Evolutionary conservation across 805 yeast genomes (phyloP).

Genomic region (Saccharomycopsis vini): DNA sequence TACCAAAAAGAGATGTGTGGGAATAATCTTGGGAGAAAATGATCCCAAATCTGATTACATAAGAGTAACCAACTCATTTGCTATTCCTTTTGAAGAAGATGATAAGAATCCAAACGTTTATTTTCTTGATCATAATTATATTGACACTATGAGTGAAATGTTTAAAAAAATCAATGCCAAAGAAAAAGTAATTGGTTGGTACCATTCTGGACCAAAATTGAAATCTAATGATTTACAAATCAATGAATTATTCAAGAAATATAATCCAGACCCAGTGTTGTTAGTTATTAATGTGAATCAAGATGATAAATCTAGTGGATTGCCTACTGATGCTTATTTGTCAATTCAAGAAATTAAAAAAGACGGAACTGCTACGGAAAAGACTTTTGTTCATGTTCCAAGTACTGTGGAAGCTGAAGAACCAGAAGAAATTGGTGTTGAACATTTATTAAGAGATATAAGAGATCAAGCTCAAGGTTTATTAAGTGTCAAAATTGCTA

Average conservation of each 20-base stretch:
- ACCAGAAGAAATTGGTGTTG: slow-evolving; percentile 99
- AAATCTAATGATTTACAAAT: slow-evolving; percentile 82
- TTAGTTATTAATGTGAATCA: slow-evolving; percentile 90
- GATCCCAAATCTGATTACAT: slow-evolving; percentile 39
- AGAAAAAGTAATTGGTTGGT: slow-evolving; percentile 97
- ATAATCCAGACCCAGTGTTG: slow-evolving; percentile 71
- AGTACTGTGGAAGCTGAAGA: slow-evolving; percentile 94
- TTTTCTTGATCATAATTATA: slow-evolving; percentile 94
- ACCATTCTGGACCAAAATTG: slow-evolving; percentile 94
- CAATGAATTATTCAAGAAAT: slow-evolving; percentile 80
- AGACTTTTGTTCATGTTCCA: slow-evolving; percentile 89
- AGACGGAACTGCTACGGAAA: slow-evolving; percentile 88
- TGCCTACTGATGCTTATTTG: slow-evolving; percentile 91
- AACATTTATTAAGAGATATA: slow-evolving; percentile 86
- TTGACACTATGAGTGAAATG: slow-evolving; percentile 96
- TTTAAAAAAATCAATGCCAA: slow-evolving; percentile 95
- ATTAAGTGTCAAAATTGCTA: slow-evolving; percentile 76
- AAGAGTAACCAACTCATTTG: slow-evolving; percentile 85
- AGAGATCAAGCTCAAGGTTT: slow-evolving; percentile 96
- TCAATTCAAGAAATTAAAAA: slow-evolving; percentile 94
- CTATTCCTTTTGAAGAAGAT: slow-evolving; percentile 97
- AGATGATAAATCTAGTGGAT: slow-evolving; percentile 58
- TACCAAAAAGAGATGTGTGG: slow-evolving; percentile 77
- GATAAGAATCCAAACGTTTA: slow-evolving; percentile 85
- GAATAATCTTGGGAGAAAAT: slow-evolving; percentile 85